phyloP scores from a whole-genome alignment of 176 grass and related monocot genomes.

The Panicum miliaceum region DNA sequence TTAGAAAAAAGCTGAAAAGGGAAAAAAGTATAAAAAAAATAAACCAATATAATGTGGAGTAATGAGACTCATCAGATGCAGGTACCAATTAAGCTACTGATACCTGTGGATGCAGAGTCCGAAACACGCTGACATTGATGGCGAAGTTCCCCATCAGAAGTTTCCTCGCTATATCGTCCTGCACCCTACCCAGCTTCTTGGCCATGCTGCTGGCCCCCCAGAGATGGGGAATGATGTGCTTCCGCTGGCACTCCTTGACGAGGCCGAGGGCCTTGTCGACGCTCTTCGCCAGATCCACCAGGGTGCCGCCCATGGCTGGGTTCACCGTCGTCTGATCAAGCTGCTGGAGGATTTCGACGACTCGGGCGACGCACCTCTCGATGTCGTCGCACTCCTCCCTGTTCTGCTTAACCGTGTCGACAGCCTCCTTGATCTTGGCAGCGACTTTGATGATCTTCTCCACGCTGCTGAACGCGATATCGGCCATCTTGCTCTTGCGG shows the following conservation, averaged over 20 bases:
- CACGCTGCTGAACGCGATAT: not conserved
- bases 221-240: not conserved
- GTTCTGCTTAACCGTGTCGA: not conserved
- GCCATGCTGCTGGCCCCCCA: not conserved
- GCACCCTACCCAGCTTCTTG: not conserved
- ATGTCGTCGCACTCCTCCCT: not conserved
- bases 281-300: not conserved
- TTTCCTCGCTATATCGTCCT: not conserved
- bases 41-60: too few species aligned
- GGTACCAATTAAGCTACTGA: too few species aligned
- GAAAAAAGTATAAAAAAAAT: too few species aligned
- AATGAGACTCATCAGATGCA: too few species aligned
- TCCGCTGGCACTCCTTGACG: constrained; percentile 4
- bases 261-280: not conserved
- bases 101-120: too few species aligned
- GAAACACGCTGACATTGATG: not conserved
- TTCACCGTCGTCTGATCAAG: not conserved
- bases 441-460: not conserved
- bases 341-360: not conserved
- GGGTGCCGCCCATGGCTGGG: not conserved
- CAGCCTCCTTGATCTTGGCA: constrained; percentile 1
- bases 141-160: not conserved
- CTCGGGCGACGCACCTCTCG: not conserved
- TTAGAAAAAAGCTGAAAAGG: too few species aligned
- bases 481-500: not conserved